phyloP scores from a whole-genome alignment of 495 filamentous ascomycete genomes.

The Neurospora sp. region DNA sequence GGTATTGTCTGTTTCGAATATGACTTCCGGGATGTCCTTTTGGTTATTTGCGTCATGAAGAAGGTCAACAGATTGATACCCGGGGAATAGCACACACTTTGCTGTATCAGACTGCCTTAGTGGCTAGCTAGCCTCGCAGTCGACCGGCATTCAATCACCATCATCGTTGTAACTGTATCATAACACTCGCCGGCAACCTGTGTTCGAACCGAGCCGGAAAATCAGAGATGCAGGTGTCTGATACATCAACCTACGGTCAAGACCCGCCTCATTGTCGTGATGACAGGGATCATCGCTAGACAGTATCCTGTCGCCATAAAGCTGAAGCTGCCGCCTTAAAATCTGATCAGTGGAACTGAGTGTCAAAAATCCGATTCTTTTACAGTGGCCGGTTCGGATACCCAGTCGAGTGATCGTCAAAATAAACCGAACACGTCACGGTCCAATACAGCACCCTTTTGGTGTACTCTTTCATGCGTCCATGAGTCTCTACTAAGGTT shows the following conservation, averaged over 20 bases:
- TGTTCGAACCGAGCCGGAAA: background rate
- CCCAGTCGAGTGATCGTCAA: too few species aligned
- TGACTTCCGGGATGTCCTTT: conserved; percentile 10
- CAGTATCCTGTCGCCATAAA: background rate
- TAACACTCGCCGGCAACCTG: background rate
- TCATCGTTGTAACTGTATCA: background rate
- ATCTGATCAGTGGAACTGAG: background rate
- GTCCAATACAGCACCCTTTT: too few species aligned
- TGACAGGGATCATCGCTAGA: background rate
- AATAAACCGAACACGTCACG: too few species aligned
- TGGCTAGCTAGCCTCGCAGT: background rate
- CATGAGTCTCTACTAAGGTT: too few species aligned
- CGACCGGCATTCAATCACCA: background rate
- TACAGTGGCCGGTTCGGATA: background rate
- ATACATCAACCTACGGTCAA: background rate
- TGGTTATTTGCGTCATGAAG: background rate
- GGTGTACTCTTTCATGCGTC: too few species aligned
- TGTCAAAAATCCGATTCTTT: background rate
- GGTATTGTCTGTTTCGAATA: background rate
- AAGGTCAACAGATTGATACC: background rate
- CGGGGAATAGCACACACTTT: background rate
- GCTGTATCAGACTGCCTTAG: background rate
- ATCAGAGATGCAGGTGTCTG: background rate
- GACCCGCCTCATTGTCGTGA: background rate
- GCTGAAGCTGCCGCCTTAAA: background rate